These are phyloP conservation scores for Tricholoma terreum DNA, from an alignment of 768 basidiomycete species.

Conservation along the genomic window DNA sequence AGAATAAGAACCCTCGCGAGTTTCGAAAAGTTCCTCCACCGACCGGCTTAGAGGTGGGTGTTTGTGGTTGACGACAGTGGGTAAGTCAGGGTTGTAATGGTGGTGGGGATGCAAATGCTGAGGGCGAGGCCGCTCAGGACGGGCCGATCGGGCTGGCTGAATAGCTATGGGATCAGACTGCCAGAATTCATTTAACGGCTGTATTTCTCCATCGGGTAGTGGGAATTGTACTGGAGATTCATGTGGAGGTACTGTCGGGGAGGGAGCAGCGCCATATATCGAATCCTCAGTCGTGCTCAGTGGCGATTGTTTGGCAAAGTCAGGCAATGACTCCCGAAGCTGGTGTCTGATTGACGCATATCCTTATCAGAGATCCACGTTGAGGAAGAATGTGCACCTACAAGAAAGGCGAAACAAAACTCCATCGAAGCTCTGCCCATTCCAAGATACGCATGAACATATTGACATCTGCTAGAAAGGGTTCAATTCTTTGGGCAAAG, in stretches of 20 bases:
- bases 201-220: not conserved
- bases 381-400: constrained; percentile 21
- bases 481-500: constrained; percentile 29
- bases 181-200: not conserved
- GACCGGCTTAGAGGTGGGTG: not conserved
- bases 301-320: not conserved
- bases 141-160: not conserved
- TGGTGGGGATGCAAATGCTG: not conserved
- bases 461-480: constrained; percentile 35
- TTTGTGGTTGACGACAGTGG: not conserved
- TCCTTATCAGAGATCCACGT: not conserved
- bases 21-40: not conserved
- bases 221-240: not conserved
- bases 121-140: not conserved
- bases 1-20: not conserved
- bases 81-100: not conserved
- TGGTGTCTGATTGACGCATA: constrained; percentile 7
- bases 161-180: not conserved
- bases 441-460: constrained; percentile 45
- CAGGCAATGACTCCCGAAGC: constrained; percentile 7
- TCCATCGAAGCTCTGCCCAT: constrained; percentile 31
- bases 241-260: not conserved
- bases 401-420: constrained; percentile 30
- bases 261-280: not conserved
- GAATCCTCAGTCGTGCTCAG: not conserved